Evolutionary conservation across 2,329 filamentous ascomycete genomes (phyloP).

Genomic region (Fusarium anthophilum): DNA sequence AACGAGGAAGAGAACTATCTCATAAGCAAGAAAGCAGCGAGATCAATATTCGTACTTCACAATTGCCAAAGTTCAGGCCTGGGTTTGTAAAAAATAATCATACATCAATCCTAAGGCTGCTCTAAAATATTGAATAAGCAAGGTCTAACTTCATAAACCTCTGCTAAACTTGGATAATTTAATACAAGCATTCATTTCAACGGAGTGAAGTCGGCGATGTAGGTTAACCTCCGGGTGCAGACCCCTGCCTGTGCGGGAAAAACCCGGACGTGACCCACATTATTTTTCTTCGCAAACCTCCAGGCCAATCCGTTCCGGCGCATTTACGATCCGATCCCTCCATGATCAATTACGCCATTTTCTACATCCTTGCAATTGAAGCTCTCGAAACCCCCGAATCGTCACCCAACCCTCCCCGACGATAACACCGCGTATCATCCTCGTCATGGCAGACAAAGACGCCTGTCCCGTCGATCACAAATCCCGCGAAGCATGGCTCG

Average conservation of each 20-base stretch:
- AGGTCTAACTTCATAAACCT: too few relatives aligned
- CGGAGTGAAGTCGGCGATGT: constrained; percentile 6
- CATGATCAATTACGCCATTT: constrained; percentile 34
- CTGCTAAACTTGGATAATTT: too few relatives aligned
- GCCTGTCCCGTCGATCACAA: constrained; percentile 91
- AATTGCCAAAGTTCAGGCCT: too few relatives aligned
- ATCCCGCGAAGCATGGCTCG: constrained; percentile 87
- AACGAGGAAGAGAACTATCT: not conserved
- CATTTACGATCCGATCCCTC: constrained; percentile 36
- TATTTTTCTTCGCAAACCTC: constrained; percentile 30
- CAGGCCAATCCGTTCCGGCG: constrained; percentile 34
- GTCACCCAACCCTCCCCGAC: not conserved
- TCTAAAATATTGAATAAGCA: not conserved
- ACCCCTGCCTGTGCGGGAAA: constrained; percentile 22
- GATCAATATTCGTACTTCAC: not conserved
- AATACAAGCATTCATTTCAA: not conserved
- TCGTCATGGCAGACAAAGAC: constrained; percentile 44
- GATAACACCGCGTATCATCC: not conserved
- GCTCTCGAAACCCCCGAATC: not conserved
- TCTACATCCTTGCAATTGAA: constrained; percentile 2
- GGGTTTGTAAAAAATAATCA: too few relatives aligned
- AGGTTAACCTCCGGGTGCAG: not conserved
- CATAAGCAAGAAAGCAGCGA: not conserved
- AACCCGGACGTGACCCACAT: constrained; percentile 17
- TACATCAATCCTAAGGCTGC: too few relatives aligned